Percentiles rank a stretch among this genome's conserved stretches.
Evolutionary conservation across 495 filamentous ascomycete species (phyloP).

Genomic region (Podospora pseudoanserina): DNA sequence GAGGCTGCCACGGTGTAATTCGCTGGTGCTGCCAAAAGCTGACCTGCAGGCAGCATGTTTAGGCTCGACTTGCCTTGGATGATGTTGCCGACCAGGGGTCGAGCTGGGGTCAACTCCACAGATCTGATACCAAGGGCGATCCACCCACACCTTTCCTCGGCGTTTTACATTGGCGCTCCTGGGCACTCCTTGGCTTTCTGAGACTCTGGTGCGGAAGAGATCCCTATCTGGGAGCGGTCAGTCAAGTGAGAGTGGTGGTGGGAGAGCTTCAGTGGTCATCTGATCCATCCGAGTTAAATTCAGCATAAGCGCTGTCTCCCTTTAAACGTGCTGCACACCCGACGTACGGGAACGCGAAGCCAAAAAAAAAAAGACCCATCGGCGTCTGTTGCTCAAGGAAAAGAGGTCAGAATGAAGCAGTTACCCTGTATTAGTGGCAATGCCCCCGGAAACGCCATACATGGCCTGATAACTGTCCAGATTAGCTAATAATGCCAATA

Average conservation of each 20-base stretch:
- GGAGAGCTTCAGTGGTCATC: not conserved
- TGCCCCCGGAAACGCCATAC: no score
- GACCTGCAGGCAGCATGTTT: not conserved
- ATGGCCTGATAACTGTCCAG: no score
- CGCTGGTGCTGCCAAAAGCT: not conserved
- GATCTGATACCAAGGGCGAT: conserved; percentile 7
- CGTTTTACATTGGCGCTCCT: conserved; percentile 6
- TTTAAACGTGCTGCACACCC: no score
- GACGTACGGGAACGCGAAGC: no score
- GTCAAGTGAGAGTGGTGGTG: not conserved
- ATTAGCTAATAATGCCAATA: no score
- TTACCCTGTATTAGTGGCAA: no score
- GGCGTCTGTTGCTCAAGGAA: no score
- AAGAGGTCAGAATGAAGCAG: no score
- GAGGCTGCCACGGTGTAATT: not conserved
- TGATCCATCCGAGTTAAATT: not conserved
- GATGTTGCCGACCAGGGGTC: not conserved
- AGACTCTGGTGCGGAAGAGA: conserved; percentile 4
- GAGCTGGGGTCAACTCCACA: not conserved
- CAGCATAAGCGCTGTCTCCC: no score
- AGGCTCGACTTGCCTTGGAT: conserved; percentile 5
- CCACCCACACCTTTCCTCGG: conserved; percentile 7
- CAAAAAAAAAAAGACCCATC: no score
- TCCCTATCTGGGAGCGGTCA: not conserved
- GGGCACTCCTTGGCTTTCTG: conserved; percentile 4